These are phyloP conservation scores for Carex scoparia DNA, from an alignment of 176 grass and related monocot genomes.

Conservation along the genomic window DNA sequence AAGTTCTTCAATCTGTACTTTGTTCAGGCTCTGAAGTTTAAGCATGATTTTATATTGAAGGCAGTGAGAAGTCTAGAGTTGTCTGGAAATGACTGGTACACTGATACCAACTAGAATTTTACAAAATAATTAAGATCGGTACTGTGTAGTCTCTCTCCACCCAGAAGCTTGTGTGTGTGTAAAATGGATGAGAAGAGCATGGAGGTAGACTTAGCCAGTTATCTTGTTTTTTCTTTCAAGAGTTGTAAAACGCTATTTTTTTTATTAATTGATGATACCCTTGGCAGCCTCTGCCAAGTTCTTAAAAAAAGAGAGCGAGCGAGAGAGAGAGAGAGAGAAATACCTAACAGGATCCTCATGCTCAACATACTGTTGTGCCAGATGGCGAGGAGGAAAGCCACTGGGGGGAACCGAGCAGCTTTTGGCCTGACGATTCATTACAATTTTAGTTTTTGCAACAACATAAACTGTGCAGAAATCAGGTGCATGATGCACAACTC, in stretches of 20 bases:
- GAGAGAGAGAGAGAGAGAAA: background rate
- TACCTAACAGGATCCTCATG: conserved; percentile 24
- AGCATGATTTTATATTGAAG: background rate
- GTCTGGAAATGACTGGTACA: background rate
- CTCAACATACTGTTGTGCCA: background rate
- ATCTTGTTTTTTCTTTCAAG: too few species aligned
- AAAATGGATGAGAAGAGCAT: too few species aligned
- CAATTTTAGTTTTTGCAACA: conserved; percentile 55
- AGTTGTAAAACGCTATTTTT: too few species aligned
- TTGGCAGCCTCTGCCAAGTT: too few species aligned
- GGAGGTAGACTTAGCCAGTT: too few species aligned
- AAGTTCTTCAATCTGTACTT: background rate
- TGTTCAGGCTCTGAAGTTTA: background rate
- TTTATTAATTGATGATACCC: too few species aligned
- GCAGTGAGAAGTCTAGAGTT: background rate
- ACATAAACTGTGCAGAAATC: conserved; percentile 90
- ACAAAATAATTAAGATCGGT: background rate
- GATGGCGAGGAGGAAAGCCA: background rate
- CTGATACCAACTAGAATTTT: background rate
- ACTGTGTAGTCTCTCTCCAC: background rate
- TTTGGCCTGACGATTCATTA: conserved; percentile 56
- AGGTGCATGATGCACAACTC: conserved; percentile 46
- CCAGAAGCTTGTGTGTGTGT: too few species aligned
- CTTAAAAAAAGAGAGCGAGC: background rate
- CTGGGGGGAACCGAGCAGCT: conserved; percentile 24